phyloP scores from a whole-genome alignment of 164 flowering plant genomes.

The Buxus sempervirens region DNA sequence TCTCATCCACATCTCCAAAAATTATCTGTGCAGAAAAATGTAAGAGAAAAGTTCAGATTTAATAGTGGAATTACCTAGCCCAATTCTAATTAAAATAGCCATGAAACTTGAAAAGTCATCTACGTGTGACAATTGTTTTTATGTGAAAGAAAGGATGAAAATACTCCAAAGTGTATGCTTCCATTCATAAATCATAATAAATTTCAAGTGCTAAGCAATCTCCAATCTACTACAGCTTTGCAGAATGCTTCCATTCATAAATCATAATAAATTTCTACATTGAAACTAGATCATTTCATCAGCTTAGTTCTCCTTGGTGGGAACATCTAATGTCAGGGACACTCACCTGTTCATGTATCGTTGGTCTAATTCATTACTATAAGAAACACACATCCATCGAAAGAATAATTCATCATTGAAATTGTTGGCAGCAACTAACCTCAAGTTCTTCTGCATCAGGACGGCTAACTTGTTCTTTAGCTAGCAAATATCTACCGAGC shows the following conservation, averaged over 20 bases:
- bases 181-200: no score
- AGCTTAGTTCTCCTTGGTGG: neutral
- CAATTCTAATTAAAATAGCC: no score
- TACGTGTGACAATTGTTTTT: no score
- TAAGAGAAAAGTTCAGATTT: neutral
- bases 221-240: no score
- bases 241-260: no score
- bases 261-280: no score
- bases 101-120: no score
- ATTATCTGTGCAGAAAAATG: constrained; percentile 49
- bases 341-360: neutral
- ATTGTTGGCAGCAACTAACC: constrained; percentile 35
- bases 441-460: constrained; percentile 91
- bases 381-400: neutral
- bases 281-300: no score
- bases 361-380: neutral
- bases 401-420: neutral
- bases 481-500: constrained; percentile 74
- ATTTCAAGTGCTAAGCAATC: no score
- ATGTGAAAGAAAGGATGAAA: no score
- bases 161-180: no score
- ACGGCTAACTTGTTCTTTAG: constrained; percentile 72
- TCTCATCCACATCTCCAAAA: constrained; percentile 59
- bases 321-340: neutral
- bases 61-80: neutral